These are phyloP conservation scores for Fusarium proliferatum DNA, from an alignment of 2,329 filamentous ascomycete species.

Conservation along the genomic window DNA sequence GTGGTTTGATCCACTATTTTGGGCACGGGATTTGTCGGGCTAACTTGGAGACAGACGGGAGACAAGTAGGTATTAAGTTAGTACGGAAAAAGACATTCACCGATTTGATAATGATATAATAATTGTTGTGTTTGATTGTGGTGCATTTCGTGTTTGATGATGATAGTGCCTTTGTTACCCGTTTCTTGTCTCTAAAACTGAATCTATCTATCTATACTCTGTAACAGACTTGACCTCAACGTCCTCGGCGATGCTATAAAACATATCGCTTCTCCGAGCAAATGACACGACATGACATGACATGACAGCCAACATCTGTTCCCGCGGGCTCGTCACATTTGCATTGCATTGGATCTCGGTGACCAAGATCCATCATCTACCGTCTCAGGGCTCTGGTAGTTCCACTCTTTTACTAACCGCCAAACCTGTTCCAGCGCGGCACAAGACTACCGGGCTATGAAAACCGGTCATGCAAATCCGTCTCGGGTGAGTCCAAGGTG, in stretches of 20 bases:
- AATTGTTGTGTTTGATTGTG: not conserved
- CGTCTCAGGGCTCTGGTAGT: constrained; percentile 12
- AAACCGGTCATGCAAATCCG: constrained; percentile 36
- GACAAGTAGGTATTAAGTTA: not conserved
- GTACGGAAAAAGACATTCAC: constrained; percentile 39
- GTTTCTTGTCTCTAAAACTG: not conserved
- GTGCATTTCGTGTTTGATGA: not conserved
- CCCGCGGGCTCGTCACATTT: constrained; percentile 27
- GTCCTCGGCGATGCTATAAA: not conserved
- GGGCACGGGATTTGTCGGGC: constrained; percentile 46
- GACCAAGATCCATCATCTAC: constrained; percentile 28
- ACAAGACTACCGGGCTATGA: constrained; percentile 40
- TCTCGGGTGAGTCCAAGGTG: constrained; percentile 24
- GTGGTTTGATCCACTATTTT: constrained; percentile 28
- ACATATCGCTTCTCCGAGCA: not conserved
- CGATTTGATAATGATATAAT: constrained; percentile 36
- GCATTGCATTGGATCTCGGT: constrained; percentile 19
- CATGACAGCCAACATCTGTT: constrained; percentile 15
- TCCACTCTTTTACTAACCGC: constrained; percentile 39
- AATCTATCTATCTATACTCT: not conserved
- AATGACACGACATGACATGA: constrained; percentile 3
- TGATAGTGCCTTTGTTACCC: constrained; percentile 26
- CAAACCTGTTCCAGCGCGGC: constrained; percentile 37
- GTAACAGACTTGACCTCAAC: not conserved
- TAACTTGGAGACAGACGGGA: not conserved